A percentile compares a stretch with the other conserved stretches of the same genome.
These are phyloP conservation scores for Salix viminalis DNA, from an alignment of 345 rosid species.

Conservation along the genomic window DNA sequence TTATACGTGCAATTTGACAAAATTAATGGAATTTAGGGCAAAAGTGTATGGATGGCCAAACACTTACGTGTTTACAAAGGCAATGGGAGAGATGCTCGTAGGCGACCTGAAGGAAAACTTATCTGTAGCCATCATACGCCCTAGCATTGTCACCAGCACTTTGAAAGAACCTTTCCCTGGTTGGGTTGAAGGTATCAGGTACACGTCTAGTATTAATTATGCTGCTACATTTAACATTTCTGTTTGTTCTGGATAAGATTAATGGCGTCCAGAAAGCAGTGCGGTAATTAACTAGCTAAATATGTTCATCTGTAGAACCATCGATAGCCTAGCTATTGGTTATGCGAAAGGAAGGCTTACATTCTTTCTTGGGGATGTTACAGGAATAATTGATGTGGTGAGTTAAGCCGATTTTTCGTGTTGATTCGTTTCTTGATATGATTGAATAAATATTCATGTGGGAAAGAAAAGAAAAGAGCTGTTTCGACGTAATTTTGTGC, in stretches of 20 bases:
- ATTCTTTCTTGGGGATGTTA: slow-evolving; percentile 34
- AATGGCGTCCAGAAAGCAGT: too few species aligned
- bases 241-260: not conserved
- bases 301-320: slow-evolving; percentile 7
- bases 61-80: slow-evolving; percentile 26
- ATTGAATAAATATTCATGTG: not conserved
- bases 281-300: not conserved
- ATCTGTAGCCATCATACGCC: slow-evolving; percentile 11
- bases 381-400: slow-evolving; percentile 43
- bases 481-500: not conserved
- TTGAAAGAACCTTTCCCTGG: slow-evolving; percentile 28
- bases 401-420: slow-evolving; percentile 8
- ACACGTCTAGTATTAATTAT: not conserved
- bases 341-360: slow-evolving; percentile 49
- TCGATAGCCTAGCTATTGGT: slow-evolving; percentile 28
- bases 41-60: slow-evolving; percentile 27
- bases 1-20: not conserved
- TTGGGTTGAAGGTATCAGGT: slow-evolving; percentile 31
- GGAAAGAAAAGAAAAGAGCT: not conserved
- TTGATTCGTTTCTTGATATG: not conserved
- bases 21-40: slow-evolving; percentile 8
- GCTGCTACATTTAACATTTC: too few species aligned
- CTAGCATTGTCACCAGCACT: slow-evolving; percentile 23
- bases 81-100: slow-evolving; percentile 26
- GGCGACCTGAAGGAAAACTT: slow-evolving; percentile 12